Evolutionary conservation across 208 protist genomes (phyloP), one percentile per base, ranked within the genome.

Genomic region (Leishmania major): DNA sequence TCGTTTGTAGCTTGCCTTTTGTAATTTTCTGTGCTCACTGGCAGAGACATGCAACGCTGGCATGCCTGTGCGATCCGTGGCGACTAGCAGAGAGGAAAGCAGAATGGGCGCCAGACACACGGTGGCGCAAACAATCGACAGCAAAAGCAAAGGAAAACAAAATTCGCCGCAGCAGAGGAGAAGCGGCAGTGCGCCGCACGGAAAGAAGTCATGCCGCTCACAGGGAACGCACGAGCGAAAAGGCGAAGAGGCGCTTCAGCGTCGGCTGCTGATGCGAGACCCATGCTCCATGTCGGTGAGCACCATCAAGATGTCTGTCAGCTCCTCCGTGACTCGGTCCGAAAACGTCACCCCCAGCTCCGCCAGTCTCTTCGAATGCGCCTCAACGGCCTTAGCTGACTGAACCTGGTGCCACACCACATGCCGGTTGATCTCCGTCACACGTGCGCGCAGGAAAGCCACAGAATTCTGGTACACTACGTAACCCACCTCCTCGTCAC

Each of bases 281-380:
- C 75, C 75, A 59, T 88, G 79, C 77, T 87, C 83, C 81, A 89
- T 87, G 62, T 89, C 83, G 35, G 79, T 87, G 43, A 95, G 77
- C 37, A 88, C 86, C 77, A 91, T 86, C 76, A 90, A 70, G 17
- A 95, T 90, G 60, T 91, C 89, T n/a, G 87, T 89, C 45, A 94
- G 84, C 45, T 89, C 87, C 62, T 83, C 66, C 31, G 86, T 91
- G 28, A 93, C 79, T 0, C 76, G 79, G 17, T 91, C 79, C 6
- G 84, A 80, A 66, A 95, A 83, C 13, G 75, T 74, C 62, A 64
- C 83, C 51, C 90, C 90, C 13, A 91, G 72, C 77, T 60, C 75
- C 1, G 79, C 82, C 76, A 95, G 84, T 13, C 82, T 86, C 40
- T 70, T 70, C 22, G 85, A 79, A 72, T 92, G 72, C 67, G 69